A percentile compares a stretch with the other conserved stretches of the same genome.
Evolutionary conservation across 179 eudicot species (phyloP).

Genomic region (Silene noctiflora): DNA sequence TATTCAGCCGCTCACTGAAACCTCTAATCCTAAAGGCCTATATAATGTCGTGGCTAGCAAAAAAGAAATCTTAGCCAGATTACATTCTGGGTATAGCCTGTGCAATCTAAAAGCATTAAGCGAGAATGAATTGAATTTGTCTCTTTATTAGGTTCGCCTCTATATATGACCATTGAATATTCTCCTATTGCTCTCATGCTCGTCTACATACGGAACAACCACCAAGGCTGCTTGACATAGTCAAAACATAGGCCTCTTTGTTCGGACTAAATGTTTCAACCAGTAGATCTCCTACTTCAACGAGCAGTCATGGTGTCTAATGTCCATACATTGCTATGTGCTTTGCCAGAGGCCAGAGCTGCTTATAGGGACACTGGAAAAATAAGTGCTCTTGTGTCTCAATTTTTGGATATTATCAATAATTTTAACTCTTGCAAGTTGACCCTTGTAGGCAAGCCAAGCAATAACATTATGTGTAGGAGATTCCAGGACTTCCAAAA

Average conservation of each 20-base stretch:
- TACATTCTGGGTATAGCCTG: neutral
- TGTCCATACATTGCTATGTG: neutral
- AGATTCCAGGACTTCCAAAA: too few relatives aligned
- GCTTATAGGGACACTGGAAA: neutral
- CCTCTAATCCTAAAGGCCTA: neutral
- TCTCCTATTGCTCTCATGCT: neutral
- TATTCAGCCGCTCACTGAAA: neutral
- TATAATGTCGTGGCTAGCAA: neutral
- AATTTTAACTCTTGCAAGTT: neutral
- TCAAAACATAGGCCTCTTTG: neutral
- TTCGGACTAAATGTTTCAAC: neutral
- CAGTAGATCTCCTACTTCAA: neutral
- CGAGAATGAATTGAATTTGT: neutral
- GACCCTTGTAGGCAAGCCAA: neutral
- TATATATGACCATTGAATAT: neutral
- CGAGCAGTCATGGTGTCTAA: neutral
- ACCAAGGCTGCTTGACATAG: neutral
- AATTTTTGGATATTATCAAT: neutral
- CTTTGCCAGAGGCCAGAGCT: conserved; percentile 5
- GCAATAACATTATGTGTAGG: neutral
- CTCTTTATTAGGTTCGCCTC: neutral
- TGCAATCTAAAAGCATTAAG: neutral
- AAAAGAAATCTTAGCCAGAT: neutral
- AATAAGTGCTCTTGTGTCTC: neutral
- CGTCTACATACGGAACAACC: neutral